Base-by-base conservation (phyloP, 352 stramenopile species). In the Pythium scleroteichum region DNA sequence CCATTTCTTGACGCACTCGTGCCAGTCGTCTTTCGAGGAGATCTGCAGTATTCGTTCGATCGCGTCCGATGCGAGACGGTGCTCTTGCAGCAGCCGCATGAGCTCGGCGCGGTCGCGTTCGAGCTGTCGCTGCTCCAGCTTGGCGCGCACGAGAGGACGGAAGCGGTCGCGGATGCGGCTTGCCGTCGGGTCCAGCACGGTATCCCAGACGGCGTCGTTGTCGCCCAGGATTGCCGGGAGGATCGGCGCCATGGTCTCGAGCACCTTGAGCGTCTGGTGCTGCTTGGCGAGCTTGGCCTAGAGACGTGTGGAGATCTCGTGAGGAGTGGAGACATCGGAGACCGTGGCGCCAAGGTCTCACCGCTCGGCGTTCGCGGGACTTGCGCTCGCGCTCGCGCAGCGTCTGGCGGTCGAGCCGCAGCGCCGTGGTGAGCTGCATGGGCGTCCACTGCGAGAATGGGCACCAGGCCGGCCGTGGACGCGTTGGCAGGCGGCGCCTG, bases 161-260 rank as follows among this genome's bases (percentile, higher is more conserved):
- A 63, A 40, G 9, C 26, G 29, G 17, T 26, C 12, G 10, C 45
- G 56, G 17, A 51, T 17, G 1, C 35, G 45, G n/a, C 32, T 39
- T 4, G 47, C 22, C 3, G 56, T 27, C 3, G 48, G 46, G 14
- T 64, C 56, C 2, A 54, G 16, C 19, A 54, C 39, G 5, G 20
- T 33, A 7, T 58, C 51, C 35, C 51, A 58, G 16, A 35, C 24
- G 17, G 29, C 54, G 27, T 62, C 54, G 4, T 41, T 7, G 9
- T 53, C 54, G 20, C 8, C 35, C 10, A 35, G 5, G 13, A 53
- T n/a, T 17, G 47, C 35, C 17, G 39, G 45, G 20, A 62, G 22
- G 1, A 53, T 46, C 0, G 47, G 22, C 23, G 42, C 54, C 10
- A 35, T 23, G 27, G 22, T 35, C n/a, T 62, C 54, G 2, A 62